Conservation (phyloP, 2,329 filamentous ascomycete genomes). For the Diplodia seriata region DNA sequence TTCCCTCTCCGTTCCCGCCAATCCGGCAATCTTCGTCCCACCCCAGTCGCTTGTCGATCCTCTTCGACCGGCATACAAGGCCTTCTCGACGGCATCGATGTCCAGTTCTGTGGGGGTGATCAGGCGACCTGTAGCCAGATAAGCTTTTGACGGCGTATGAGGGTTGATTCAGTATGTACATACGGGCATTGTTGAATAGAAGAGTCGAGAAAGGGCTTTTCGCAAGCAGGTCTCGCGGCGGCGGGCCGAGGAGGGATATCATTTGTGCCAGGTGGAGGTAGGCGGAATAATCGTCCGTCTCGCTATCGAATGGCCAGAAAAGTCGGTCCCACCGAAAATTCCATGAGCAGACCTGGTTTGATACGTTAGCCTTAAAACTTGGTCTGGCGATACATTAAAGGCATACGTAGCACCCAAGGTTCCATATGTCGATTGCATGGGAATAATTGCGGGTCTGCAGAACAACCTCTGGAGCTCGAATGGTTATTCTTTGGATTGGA, state of each 20-base stretch:
- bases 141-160: background rate
- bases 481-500: background rate
- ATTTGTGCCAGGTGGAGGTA: background rate
- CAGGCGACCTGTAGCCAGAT: background rate
- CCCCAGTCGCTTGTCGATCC: background rate
- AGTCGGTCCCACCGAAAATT: background rate
- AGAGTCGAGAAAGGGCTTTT: background rate
- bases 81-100: background rate
- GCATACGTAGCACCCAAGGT: background rate
- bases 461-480: background rate
- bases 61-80: background rate
- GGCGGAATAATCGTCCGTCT: background rate
- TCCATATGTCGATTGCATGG: background rate
- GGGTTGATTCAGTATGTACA: background rate
- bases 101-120: background rate
- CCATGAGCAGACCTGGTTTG: background rate
- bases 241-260: slow-evolving; percentile 2
- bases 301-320: background rate
- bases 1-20: background rate
- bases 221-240: background rate
- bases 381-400: background rate
- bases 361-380: background rate
- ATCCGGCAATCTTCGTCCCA: background rate
- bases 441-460: background rate
- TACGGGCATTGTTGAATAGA: background rate